Conservation (phyloP, 2,329 filamentous ascomycete genomes). For the Leptoxyphium fumago region DNA sequence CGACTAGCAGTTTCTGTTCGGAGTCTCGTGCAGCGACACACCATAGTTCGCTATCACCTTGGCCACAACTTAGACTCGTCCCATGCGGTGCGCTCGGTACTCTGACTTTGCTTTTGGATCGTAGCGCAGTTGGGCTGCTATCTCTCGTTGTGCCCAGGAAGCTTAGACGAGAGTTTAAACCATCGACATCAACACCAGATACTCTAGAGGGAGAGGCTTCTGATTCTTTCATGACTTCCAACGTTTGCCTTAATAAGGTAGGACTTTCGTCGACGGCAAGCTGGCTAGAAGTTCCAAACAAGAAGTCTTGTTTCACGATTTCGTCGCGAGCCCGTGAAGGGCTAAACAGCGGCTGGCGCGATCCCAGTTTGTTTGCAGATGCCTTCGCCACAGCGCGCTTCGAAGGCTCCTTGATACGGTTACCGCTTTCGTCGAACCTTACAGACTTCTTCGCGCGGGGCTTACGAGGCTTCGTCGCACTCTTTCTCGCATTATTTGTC, state of each 20-base stretch:
- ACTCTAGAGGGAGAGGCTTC: constrained; percentile 18
- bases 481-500: constrained; percentile 1
- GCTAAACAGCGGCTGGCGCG: constrained; percentile 39
- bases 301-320: constrained; percentile 55
- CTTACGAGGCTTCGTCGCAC: constrained; percentile 13
- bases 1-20: constrained; percentile 30
- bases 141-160: too few species aligned
- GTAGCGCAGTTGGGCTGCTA: too few species aligned
- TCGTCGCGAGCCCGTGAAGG: constrained; percentile 53
- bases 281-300: constrained; percentile 81
- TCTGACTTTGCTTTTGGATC: constrained; percentile 6
- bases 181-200: background rate
- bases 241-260: constrained; percentile 46
- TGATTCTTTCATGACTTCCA: constrained; percentile 46
- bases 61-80: constrained; percentile 15
- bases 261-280: constrained; percentile 60
- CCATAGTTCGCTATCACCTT: constrained; percentile 44
- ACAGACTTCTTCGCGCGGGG: constrained; percentile 9
- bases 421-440: background rate
- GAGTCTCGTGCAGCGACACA: constrained; percentile 51
- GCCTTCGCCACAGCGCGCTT: constrained; percentile 22
- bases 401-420: constrained; percentile 6
- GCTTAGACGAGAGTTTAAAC: background rate
- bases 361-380: constrained; percentile 15
- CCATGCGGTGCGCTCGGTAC: constrained; percentile 16